Percentiles rank a stretch among this genome's conserved stretches.
phyloP scores from a whole-genome alignment of 192 early-diverging fungal species.

The Allomyces arbusculus region DNA sequence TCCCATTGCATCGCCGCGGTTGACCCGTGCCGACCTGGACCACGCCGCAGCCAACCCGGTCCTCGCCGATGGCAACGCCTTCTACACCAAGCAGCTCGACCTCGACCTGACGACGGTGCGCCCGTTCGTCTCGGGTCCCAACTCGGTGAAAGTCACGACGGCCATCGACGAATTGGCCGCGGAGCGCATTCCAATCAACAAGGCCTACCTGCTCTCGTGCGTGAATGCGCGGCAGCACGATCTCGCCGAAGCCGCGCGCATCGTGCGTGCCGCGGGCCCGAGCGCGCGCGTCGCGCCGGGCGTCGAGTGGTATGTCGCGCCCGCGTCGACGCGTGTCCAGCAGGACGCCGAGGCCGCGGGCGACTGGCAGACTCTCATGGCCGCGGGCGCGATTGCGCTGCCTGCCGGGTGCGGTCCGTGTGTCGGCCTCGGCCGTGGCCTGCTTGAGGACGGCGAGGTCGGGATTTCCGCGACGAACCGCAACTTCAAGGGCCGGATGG shows the following conservation, averaged over 20 bases:
- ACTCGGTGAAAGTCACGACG: conserved; percentile 84
- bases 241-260: conserved; percentile 65
- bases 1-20: conserved; percentile 15
- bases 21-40: conserved; percentile 8
- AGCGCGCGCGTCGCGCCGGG: conserved; percentile 42
- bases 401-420: conserved; percentile 97
- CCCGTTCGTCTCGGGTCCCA: conserved; percentile 82
- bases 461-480: conserved; percentile 98
- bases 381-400: conserved; percentile 71
- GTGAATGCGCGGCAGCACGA: conserved; percentile 84
- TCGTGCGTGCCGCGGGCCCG: conserved; percentile 25
- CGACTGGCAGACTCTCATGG: conserved; percentile 67
- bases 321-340: conserved; percentile 81
- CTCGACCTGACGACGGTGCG: conserved; percentile 71
- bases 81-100: conserved; percentile 65
- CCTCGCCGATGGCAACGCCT: conserved; percentile 24
- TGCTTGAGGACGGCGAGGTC: conserved; percentile 88
- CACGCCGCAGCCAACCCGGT: conserved; percentile 9
- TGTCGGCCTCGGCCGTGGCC: conserved; percentile 75
- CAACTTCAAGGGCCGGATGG: conserved; percentile 99
- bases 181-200: conserved; percentile 54
- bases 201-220: conserved; percentile 93
- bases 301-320: conserved; percentile 89
- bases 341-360: conserved; percentile 60
- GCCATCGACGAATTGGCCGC: conserved; percentile 52